phyloP scores from a whole-genome alignment of 495 filamentous ascomycete genomes.

The Penicillium atrosanguineum region DNA sequence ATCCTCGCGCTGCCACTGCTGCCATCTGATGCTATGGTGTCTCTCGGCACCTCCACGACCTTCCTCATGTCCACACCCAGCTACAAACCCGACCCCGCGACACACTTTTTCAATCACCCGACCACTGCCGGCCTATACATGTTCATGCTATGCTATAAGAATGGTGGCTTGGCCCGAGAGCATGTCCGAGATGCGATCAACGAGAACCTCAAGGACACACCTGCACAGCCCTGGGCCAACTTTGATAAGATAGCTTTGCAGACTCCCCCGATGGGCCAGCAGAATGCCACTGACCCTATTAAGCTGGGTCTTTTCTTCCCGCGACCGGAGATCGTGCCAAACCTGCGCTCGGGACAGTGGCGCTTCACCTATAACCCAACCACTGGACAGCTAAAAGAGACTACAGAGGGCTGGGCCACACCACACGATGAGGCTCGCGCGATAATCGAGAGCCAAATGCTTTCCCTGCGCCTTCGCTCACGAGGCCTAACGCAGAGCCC shows the following conservation, averaged over 20 bases:
- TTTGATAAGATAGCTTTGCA: conserved; percentile 70
- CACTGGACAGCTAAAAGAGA: conserved; percentile 44
- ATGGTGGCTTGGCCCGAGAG: conserved; percentile 90
- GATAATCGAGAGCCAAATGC: conserved; percentile 91
- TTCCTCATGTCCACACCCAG: conserved; percentile 93
- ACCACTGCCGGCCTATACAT: conserved; percentile 80
- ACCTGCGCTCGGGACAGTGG: conserved; percentile 79
- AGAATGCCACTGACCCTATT: conserved; percentile 51
- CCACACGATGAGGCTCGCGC: conserved; percentile 71
- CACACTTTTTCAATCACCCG: conserved; percentile 88
- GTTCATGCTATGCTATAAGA: conserved; percentile 99
- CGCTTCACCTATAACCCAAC: conserved; percentile 63
- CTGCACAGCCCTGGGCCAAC: conserved; percentile 60
- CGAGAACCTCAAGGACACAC: conserved; percentile 35
- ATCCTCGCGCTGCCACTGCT: conserved; percentile 87
- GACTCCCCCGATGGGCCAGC: conserved; percentile 66
- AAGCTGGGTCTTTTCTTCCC: conserved; percentile 92
- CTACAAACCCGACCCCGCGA: conserved; percentile 82
- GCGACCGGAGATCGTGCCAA: conserved; percentile 92
- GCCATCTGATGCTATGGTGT: conserved; percentile 87
- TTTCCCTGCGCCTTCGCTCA: conserved; percentile 83
- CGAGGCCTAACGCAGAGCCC: conserved; percentile 65
- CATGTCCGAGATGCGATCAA: conserved; percentile 73
- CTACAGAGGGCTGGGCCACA: conserved; percentile 44
- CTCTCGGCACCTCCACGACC: conserved; percentile 90